Evolutionary conservation across 106 monocot genomes (phyloP).

Genomic region (Allium fistulosum): DNA sequence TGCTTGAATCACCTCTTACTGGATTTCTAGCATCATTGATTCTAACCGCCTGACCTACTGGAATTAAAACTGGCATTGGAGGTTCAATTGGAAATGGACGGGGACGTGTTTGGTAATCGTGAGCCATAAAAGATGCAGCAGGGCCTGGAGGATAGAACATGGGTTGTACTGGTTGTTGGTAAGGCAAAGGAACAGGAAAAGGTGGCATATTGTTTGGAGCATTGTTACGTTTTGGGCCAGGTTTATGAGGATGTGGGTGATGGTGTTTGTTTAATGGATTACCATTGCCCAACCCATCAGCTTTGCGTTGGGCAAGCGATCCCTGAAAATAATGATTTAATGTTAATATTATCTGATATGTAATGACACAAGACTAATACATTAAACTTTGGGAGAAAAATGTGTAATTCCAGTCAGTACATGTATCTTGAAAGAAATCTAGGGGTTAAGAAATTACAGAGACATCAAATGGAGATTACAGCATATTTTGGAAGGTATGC

Average conservation of each 20-base stretch:
- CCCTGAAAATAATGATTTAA: constrained; percentile 34
- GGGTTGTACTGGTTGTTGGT: constrained; percentile 50
- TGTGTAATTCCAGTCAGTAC: neutral
- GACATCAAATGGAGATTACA: neutral
- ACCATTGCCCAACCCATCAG: constrained; percentile 47
- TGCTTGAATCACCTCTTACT: constrained; percentile 46
- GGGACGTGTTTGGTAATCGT: constrained; percentile 48
- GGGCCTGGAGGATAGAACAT: constrained; percentile 36
- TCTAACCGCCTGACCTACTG: constrained; percentile 30
- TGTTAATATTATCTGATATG: too few species aligned
- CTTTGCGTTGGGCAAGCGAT: constrained; percentile 26
- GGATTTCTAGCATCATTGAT: constrained; percentile 29
- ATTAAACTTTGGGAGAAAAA: neutral
- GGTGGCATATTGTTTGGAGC: constrained; percentile 39
- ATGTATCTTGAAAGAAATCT: neutral
- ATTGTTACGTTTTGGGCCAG: constrained; percentile 34
- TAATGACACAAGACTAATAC: neutral
- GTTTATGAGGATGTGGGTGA: constrained; percentile 33
- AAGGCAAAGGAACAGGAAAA: constrained; percentile 41
- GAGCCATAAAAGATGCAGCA: constrained; percentile 36
- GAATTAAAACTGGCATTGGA: constrained; percentile 30
- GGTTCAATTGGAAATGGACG: constrained; percentile 44
- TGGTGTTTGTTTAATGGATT: constrained; percentile 49
- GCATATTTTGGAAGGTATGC: neutral
- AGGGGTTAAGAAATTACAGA: too few species aligned